Percentiles rank a stretch among this genome's conserved stretches.
Conservation (phyloP, 495 filamentous ascomycete genomes). For the Corynascus novoguineensis region DNA sequence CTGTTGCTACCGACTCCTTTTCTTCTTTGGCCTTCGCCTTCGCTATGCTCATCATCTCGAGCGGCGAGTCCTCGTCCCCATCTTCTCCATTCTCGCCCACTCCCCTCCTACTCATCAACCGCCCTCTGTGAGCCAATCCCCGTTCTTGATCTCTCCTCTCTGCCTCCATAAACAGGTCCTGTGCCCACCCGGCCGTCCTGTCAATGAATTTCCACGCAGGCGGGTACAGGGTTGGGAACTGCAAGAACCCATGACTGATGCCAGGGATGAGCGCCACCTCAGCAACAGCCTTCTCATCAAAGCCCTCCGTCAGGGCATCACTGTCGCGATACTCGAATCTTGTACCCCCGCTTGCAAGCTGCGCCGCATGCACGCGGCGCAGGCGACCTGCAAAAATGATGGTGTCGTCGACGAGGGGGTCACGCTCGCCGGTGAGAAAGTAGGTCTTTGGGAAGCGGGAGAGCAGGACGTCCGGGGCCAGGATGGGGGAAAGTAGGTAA, state of each 20-base stretch:
- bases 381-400: slow-evolving; percentile 89
- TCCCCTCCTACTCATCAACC: neutral
- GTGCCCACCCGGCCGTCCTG: slow-evolving; percentile 70
- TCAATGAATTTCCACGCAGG: slow-evolving; percentile 79
- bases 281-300: slow-evolving; percentile 70
- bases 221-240: slow-evolving; percentile 80
- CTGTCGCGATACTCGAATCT: slow-evolving; percentile 30
- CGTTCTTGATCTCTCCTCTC: slow-evolving; percentile 24
- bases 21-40: slow-evolving; percentile 27
- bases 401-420: slow-evolving; percentile 93
- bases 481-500: slow-evolving; percentile 79
- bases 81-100: slow-evolving; percentile 20
- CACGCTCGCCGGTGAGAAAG: slow-evolving; percentile 89
- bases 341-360: slow-evolving; percentile 30
- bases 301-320: slow-evolving; percentile 37
- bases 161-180: slow-evolving; percentile 57
- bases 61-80: slow-evolving; percentile 68
- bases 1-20: slow-evolving; percentile 2
- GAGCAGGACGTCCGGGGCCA: slow-evolving; percentile 79
- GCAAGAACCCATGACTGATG: slow-evolving; percentile 85
- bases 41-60: slow-evolving; percentile 77
- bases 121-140: slow-evolving; percentile 11
- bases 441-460: slow-evolving; percentile 84
- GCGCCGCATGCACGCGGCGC: slow-evolving; percentile 70
- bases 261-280: slow-evolving; percentile 82